These are phyloP conservation scores for Verbascum thapsus DNA, from an alignment of 257 asterid genomes.

Conservation along the genomic window DNA sequence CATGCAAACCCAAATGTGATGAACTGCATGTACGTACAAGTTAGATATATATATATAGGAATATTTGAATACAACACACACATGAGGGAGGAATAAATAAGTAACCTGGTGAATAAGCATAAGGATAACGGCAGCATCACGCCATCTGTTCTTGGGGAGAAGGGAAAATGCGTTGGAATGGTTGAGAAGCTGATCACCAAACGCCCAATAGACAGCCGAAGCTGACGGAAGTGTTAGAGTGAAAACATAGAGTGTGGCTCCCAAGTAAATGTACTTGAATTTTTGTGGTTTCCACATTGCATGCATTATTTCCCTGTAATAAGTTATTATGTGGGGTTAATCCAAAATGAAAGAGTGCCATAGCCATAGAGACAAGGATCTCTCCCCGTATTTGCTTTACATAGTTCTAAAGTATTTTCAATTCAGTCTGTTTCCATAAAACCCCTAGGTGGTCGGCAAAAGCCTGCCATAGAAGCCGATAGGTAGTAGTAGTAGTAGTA, in stretches of 20 bases:
- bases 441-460: conserved; percentile 70
- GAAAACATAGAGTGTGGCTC: conserved; percentile 85
- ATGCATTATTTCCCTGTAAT: conserved; percentile 82
- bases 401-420: too few species aligned
- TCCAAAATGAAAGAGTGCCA: conserved; percentile 2
- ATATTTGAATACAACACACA: background rate
- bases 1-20: conserved; percentile 95
- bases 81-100: background rate
- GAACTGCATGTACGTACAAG: conserved; percentile 43
- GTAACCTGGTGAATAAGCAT: conserved; percentile 94
- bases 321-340: background rate
- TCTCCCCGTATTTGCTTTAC: too few species aligned
- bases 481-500: conserved; percentile 32
- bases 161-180: conserved; percentile 90
- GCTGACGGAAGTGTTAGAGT: conserved; percentile 91
- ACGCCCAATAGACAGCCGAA: conserved; percentile 92
- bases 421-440: conserved; percentile 36
- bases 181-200: conserved; percentile 78
- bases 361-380: too few species aligned
- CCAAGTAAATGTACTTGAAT: conserved; percentile 84
- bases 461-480: conserved; percentile 65
- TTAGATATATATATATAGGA: background rate
- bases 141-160: conserved; percentile 68
- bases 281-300: conserved; percentile 99
- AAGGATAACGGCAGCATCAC: conserved; percentile 84